Evolutionary conservation across 1,139 yeast species (phyloP), one percentile per base, ranked within the genome.

Genomic region (Suhomyces bokatorum): DNA sequence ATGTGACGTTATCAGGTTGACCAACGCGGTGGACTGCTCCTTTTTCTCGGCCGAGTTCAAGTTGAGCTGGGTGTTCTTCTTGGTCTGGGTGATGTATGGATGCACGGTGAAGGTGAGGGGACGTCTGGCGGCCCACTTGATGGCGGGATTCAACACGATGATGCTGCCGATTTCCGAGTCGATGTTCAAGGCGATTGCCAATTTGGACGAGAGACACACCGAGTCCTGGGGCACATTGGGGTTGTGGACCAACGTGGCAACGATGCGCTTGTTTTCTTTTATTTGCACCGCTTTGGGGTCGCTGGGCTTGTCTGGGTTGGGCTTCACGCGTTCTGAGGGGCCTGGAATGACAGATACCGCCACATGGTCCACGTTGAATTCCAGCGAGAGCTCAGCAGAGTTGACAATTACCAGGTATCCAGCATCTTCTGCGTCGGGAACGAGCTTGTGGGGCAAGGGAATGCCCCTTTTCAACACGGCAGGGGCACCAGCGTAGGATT

Each of bases 321-420:
- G 43, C 52, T 59, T 27, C 37, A 46, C 46, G 65, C 38, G 70
- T 7, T 60, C 54, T 31, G 67, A 64, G 0, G 87, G 85, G 2
- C 85, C 84, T 8, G 73, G 73, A 9, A 86, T 63, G 0, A 85
- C 69, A 0, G 86, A 77, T 0, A 87, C 83, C 9, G 76, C 75
- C 7, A 83, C 89, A 57, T 68, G 79, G 30, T 74, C 76, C 2
- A 74, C 60, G 8, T 63, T 58, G 24, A 79, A 55, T 2, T 61
- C 57, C 42, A 51, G 59, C 1, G 60, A 58, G 12, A 70, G 59
- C 33, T 70, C 70, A 33, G 60, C 66, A 44, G 66, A 63, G 56
- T 78, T 73, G 10, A 68, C 73, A 54, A 72, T 78, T 1, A 80
- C 69, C 39, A 72, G 75, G 49, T 72, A 76, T 9, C 43, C 42